These are phyloP conservation scores for Mycena albidolilacea DNA, from an alignment of 768 basidiomycete species.

Conservation along the genomic window DNA sequence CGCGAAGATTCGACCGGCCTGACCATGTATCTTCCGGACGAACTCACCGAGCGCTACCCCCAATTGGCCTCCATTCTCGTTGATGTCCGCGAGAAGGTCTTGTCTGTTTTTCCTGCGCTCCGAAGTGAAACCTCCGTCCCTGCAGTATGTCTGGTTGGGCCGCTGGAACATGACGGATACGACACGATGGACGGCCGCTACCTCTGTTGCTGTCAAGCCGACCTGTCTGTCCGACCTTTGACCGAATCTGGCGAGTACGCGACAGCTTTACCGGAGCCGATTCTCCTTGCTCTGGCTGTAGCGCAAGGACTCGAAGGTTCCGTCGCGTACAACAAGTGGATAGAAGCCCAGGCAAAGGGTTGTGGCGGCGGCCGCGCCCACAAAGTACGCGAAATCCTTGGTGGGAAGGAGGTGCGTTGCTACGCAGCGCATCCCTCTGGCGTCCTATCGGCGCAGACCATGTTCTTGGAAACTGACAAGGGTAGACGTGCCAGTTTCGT, in stretches of 20 bases:
- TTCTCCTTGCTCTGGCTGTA: background rate
- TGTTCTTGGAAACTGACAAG: background rate
- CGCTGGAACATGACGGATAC: background rate
- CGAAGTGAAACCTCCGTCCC: background rate
- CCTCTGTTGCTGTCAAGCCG: background rate
- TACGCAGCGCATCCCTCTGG: background rate
- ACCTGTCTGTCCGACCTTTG: background rate
- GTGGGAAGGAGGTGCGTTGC: background rate
- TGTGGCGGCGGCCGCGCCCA: background rate
- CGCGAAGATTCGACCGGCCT: background rate
- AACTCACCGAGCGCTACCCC: background rate
- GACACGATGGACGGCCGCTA: background rate
- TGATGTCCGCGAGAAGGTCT: background rate
- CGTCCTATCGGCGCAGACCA: background rate
- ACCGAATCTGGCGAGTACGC: background rate
- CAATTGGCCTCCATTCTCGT: background rate
- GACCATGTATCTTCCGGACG: background rate
- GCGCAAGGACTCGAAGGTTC: background rate
- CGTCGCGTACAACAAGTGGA: background rate
- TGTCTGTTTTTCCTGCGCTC: background rate
- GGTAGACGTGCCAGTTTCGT: background rate
- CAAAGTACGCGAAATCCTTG: background rate
- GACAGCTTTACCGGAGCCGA: background rate
- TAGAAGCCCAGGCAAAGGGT: background rate
- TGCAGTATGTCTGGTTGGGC: conserved; percentile 1